phyloP scores from a whole-genome alignment of 2,329 filamentous ascomycete genomes.

The Paraphaeosphaeria minitans region DNA sequence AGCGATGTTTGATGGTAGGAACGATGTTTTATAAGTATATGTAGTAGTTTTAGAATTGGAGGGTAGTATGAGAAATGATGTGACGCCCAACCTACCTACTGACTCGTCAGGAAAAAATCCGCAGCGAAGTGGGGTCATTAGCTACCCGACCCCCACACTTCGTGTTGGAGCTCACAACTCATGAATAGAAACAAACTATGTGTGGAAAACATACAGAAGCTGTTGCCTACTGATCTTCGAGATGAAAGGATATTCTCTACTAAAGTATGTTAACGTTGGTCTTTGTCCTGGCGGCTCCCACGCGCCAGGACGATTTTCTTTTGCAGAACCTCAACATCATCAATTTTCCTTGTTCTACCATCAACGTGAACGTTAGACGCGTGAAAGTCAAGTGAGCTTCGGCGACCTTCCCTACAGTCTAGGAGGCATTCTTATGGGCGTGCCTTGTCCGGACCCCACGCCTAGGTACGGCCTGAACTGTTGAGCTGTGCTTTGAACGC shows the following conservation, averaged over 20 bases:
- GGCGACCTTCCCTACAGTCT: too few relatives aligned
- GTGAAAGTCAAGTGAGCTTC: too few relatives aligned
- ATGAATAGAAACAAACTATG: background rate
- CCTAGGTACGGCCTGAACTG: too few relatives aligned
- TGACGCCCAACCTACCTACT: too few relatives aligned
- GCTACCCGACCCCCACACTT: too few relatives aligned
- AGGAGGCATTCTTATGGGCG: too few relatives aligned
- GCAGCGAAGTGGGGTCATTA: background rate
- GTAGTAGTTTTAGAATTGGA: background rate
- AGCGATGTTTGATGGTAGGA: too few relatives aligned
- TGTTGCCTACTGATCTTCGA: background rate
- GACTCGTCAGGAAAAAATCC: too few relatives aligned
- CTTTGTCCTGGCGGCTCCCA: background rate
- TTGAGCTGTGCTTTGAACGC: too few relatives aligned
- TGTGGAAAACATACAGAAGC: background rate
- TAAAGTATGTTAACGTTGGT: background rate
- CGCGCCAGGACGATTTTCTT: background rate
- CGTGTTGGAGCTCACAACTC: background rate
- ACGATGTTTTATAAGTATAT: too few relatives aligned
- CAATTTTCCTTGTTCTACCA: background rate
- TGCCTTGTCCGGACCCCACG: too few relatives aligned
- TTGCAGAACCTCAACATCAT: background rate
- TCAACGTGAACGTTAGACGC: background rate
- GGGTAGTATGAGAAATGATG: too few relatives aligned
- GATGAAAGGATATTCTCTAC: background rate